Evolutionary conservation across 2,329 filamentous ascomycete genomes (phyloP).

Genomic region (Macrophomina phaseolina): DNA sequence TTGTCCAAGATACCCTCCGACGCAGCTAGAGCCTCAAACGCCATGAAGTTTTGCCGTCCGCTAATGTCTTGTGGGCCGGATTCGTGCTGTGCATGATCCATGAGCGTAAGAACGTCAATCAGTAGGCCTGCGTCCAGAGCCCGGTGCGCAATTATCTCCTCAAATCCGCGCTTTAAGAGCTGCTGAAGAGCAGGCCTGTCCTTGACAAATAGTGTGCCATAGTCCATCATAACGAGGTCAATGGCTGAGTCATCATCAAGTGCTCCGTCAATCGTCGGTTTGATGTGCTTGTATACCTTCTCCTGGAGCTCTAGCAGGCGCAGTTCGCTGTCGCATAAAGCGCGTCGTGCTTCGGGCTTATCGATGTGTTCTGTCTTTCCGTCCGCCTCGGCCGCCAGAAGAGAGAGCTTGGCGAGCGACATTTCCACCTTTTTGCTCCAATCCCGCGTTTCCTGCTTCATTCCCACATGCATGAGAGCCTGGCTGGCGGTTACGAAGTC

Average conservation of each 20-base stretch:
- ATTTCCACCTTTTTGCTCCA: slow-evolving; percentile 96
- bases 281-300: slow-evolving; percentile 72
- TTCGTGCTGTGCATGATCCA: slow-evolving; percentile 59
- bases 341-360: slow-evolving; percentile 52
- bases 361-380: slow-evolving; percentile 36
- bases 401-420: slow-evolving; percentile 80
- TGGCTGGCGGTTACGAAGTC: slow-evolving; percentile 76
- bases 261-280: slow-evolving; percentile 69
- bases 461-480: slow-evolving; percentile 72
- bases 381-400: slow-evolving; percentile 65
- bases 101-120: slow-evolving; percentile 81
- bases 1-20: slow-evolving; percentile 55
- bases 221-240: slow-evolving; percentile 75
- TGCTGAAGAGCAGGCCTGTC: slow-evolving; percentile 69
- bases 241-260: slow-evolving; percentile 81
- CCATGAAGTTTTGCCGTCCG: slow-evolving; percentile 34
- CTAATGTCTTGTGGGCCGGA: slow-evolving; percentile 57
- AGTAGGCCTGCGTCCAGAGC: slow-evolving; percentile 65
- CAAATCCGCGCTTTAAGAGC: slow-evolving; percentile 73
- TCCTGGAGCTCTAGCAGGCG: slow-evolving; percentile 81
- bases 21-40: slow-evolving; percentile 71
- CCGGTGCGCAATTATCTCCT: slow-evolving; percentile 72
- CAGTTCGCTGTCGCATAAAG: slow-evolving; percentile 65
- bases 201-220: slow-evolving; percentile 48
- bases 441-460: slow-evolving; percentile 74